A percentile compares a stretch with the other conserved stretches of the same genome.
phyloP scores from a whole-genome alignment of 176 grass and related monocot species.

The Carex myosuroides region DNA sequence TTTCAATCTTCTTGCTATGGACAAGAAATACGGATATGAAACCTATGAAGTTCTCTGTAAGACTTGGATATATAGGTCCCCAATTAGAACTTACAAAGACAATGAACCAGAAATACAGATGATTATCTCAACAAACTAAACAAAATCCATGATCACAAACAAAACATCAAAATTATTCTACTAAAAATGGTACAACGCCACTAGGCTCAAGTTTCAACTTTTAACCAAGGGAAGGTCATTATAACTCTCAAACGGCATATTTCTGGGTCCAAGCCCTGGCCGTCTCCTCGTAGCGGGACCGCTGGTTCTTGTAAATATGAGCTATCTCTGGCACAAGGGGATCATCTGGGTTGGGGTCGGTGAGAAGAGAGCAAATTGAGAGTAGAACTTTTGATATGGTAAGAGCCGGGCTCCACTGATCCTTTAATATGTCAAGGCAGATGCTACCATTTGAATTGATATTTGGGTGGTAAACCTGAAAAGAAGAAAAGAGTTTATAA shows the following conservation, averaged over 20 bases:
- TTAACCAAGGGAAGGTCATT: neutral
- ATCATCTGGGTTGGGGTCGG: conserved; percentile 29
- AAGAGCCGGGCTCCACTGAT: conserved; percentile 35
- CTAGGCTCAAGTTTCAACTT: neutral
- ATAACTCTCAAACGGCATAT: conserved; percentile 18
- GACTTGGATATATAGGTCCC: too few relatives aligned
- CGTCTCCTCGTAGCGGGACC: conserved; percentile 25
- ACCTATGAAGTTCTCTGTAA: too few relatives aligned
- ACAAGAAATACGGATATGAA: too few relatives aligned
- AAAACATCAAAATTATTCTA: neutral
- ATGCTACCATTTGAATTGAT: conserved; percentile 40
- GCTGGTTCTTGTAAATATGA: conserved; percentile 26
- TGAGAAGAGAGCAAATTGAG: conserved; percentile 27
- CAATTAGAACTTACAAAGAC: neutral
- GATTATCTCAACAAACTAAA: neutral
- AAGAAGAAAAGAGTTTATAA: neutral
- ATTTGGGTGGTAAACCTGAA: conserved; percentile 41
- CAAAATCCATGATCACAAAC: neutral
- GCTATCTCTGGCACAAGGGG: conserved; percentile 39
- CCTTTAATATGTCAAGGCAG: conserved; percentile 33
- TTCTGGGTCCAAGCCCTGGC: conserved; percentile 38
- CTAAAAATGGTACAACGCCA: neutral
- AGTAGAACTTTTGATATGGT: conserved; percentile 39
- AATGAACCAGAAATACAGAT: neutral
- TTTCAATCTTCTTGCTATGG: too few relatives aligned